Evolutionary conservation across 2,329 filamentous ascomycete genomes (phyloP), one percentile per base, ranked within the genome.

Genomic region (Volutella citrinella): DNA sequence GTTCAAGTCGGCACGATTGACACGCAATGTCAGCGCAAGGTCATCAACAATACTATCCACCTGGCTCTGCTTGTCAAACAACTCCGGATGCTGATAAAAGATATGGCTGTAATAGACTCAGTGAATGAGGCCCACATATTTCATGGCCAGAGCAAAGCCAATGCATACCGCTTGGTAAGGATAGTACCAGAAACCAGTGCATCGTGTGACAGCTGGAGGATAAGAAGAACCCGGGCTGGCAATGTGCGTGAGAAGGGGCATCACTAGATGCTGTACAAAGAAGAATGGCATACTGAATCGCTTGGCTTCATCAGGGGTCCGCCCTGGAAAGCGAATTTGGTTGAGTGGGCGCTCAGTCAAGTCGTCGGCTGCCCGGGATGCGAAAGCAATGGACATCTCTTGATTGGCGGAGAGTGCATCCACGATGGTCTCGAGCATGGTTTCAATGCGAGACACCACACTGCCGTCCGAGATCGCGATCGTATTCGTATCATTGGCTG

Each of bases 11-110:
- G 76, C 70, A 20, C 87, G 74, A 6, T 76, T 68, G 8, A 86
- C 63, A 1, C 72, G 71, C 12, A 93, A 72, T 0, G 84, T 87
- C 35, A 72, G 78, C 1, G 86, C 84, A 21, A 94, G 63, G 43
- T 86, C 81, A 49, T 93, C 84, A 0, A 93, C 76, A 27, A 87
- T 77, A 19, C 71, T 69, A 54, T 93, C 82, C 1, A 93, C 84
- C 11, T 78, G 68, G 12, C 60, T 55, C 55, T 93, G 87, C 30
- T 69, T 80, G 14, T 72, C 69, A 51, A 93, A 94, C 0, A 94
- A 65, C 9, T 79, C 72, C 5, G 82, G 78, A 46, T 89, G 74
- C 48, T 86, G 79, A 54, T 94, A 94, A 57, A 82, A 94, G 5
- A 94, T 80, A 51, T 87, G 85, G 42, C 87, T 91, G 27, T 10